Base-by-base conservation (phyloP, 345 rosid species). In the Gossypioides kirkii region DNA sequence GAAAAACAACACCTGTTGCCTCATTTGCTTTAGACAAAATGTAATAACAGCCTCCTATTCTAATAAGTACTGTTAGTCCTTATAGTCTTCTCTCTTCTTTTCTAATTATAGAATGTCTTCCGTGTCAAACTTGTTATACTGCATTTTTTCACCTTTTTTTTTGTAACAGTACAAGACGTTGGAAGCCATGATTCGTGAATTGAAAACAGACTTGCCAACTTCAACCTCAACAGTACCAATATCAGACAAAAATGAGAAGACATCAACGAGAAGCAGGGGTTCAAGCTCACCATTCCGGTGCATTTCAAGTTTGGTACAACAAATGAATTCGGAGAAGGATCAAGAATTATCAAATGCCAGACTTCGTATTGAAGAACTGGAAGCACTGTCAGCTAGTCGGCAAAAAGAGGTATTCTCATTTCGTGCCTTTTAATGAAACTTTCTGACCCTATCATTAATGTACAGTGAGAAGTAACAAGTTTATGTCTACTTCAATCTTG, bases 241-340 rank as follows among this genome's bases (percentile, higher is more conserved):
- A 60, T 42, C 67, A 6, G 88, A 91, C 28, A 90, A 73, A 84
- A 77, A 75, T 70, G 94, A 89, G 75, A 90, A 85, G 82, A 72
- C 78, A 80, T 78, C 86, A 26, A 55, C 64, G 23, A 87, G 90
- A 78, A 77, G 83, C 65, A 87, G 98, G 80, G 98, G 98, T 77
- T 91, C 98, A 72, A 88, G 91, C 78, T 94, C 97, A 42, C 97
- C 97, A 32, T 91, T 94, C 80, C 86, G 97, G 82, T 94, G 98
- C 84, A 90, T 94, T 77, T 78, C 94, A 71, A 86, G 87, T 78
- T 74, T 94, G 80, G 91, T 94, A 75, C 98, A 90, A 80, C 96
- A 90, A 82, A 89, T 89, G 88, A 94, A 85, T 60, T 43, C 78
- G 64, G 97, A 94, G 82, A 91, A 87, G 80, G 96, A 89, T 77